These are phyloP conservation scores for Oenanthe sinensis DNA, from an alignment of 129 eudicot species.

Conservation along the genomic window DNA sequence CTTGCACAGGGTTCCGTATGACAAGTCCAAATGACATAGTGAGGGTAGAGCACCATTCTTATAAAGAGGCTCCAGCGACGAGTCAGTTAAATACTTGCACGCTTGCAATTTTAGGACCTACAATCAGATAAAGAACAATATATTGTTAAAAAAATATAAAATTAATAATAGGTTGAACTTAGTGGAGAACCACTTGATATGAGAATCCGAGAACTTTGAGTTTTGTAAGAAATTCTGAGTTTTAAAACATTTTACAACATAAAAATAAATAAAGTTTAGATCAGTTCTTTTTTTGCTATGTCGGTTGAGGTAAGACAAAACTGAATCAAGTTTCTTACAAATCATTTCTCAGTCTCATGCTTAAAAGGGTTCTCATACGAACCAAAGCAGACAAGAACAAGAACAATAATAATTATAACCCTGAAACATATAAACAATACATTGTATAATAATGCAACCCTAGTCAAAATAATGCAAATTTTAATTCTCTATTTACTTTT, in stretches of 20 bases:
- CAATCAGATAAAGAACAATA: background rate
- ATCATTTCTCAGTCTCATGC: background rate
- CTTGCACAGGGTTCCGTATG: slow-evolving; percentile 83
- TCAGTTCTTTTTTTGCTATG: background rate
- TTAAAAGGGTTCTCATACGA: background rate
- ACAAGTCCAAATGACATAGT: slow-evolving; percentile 75
- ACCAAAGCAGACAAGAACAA: background rate
- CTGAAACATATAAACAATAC: background rate
- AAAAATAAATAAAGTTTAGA: background rate
- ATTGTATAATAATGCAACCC: background rate
- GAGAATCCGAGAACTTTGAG: background rate
- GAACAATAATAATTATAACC: background rate
- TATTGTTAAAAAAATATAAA: background rate
- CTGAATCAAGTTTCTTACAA: background rate
- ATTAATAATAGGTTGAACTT: background rate
- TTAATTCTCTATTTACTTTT: background rate
- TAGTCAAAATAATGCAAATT: background rate
- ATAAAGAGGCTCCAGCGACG: slow-evolving; percentile 80
- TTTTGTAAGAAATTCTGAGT: background rate
- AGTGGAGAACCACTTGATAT: background rate
- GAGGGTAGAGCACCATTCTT: slow-evolving; percentile 75
- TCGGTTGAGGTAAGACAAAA: background rate
- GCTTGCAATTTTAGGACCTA: slow-evolving; percentile 94
- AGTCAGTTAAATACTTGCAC: slow-evolving; percentile 81
- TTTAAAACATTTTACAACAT: background rate